Evolutionary conservation across 345 rosid genomes (phyloP).

Genomic region (Corchorus capsularis): DNA sequence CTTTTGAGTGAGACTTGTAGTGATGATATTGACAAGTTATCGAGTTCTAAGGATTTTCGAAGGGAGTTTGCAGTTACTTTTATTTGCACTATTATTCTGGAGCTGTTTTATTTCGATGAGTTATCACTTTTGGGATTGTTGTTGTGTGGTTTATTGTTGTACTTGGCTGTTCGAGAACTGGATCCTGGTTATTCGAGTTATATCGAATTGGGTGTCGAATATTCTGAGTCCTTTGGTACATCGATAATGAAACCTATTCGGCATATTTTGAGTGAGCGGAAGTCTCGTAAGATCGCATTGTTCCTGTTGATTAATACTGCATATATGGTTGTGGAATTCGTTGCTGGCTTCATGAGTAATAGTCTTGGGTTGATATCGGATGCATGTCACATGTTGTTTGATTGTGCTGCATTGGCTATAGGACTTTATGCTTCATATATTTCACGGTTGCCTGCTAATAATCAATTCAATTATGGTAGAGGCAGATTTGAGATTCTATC

Average conservation of each 20-base stretch:
- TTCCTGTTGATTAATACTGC: constrained; percentile 85
- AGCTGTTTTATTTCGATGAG: constrained; percentile 80
- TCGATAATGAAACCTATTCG: constrained; percentile 70
- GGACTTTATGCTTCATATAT: constrained; percentile 94
- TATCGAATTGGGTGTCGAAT: constrained; percentile 62
- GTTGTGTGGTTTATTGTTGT: constrained; percentile 71
- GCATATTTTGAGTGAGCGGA: constrained; percentile 90
- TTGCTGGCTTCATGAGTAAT: constrained; percentile 92
- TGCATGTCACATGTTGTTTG: constrained; percentile 98
- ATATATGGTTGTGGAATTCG: constrained; percentile 94
- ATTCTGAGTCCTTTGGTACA: constrained; percentile 55
- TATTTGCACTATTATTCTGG: constrained; percentile 70
- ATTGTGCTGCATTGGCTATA: constrained; percentile 95
- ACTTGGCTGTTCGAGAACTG: constrained; percentile 68
- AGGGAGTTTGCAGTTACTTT: constrained; percentile 75
- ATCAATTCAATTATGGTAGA: constrained; percentile 91
- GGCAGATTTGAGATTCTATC: constrained; percentile 95
- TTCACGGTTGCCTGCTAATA: constrained; percentile 85
- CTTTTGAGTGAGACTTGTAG: constrained; percentile 72
- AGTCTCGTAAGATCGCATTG: constrained; percentile 89
- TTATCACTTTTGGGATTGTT: constrained; percentile 82
- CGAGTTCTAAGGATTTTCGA: constrained; percentile 58
- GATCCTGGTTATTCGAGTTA: constrained; percentile 53
- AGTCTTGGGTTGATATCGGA: constrained; percentile 97
- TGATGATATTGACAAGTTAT: constrained; percentile 66